Conservation (phyloP, 129 eudicot genomes). For the Pseudognaphalium luteoalbum region DNA sequence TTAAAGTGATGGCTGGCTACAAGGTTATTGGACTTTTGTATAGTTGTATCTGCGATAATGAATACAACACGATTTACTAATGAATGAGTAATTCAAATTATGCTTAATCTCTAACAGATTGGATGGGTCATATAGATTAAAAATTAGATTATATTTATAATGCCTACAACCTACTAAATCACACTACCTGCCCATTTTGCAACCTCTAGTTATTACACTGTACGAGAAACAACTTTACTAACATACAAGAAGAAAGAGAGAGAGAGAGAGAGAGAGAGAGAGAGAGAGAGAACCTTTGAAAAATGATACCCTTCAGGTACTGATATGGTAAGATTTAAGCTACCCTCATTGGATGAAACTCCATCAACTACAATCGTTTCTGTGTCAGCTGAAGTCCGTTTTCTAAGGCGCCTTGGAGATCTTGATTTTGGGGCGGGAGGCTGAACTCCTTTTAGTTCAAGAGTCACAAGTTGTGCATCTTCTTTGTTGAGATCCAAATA, state of each 20-base stretch:
- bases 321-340: conserved; percentile 55
- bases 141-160: not conserved
- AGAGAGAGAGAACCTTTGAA: conserved; percentile 73
- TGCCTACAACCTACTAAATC: conserved; percentile 5
- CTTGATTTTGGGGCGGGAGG: conserved; percentile 68
- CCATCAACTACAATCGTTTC: conserved; percentile 62
- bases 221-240: not conserved
- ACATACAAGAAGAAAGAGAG: conserved; percentile 13
- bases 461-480: conserved; percentile 53
- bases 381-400: conserved; percentile 71
- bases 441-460: conserved; percentile 90
- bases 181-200: not conserved
- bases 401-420: conserved; percentile 75
- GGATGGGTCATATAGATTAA: not conserved
- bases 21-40: not conserved
- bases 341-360: conserved; percentile 70
- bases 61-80: not conserved
- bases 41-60: not conserved
- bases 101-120: not conserved
- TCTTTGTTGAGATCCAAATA: conserved; percentile 58
- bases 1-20: not conserved
- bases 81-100: not conserved
- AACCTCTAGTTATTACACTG: conserved; percentile 7
- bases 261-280: conserved; percentile 26
- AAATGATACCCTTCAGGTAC: conserved; percentile 95